Evolutionary conservation across 208 protist genomes (phyloP), one percentile per base, ranked within the genome.

Genomic region (Wallacemonas sp.): DNA sequence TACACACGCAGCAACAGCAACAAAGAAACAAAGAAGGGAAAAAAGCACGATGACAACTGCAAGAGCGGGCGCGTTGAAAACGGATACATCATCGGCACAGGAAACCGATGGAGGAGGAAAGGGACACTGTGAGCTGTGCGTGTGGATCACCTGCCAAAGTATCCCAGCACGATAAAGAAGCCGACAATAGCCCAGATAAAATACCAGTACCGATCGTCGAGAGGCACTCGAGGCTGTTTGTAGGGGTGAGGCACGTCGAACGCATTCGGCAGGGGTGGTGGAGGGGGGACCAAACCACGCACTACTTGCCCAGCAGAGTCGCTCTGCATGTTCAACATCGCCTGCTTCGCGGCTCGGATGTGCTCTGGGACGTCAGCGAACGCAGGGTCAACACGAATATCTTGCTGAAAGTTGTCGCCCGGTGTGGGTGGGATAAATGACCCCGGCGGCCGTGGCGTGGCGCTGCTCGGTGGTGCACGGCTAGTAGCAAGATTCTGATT

Each of bases 271-370:
- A 71, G 57, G 12, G 76, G 81, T 11, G 85, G 85, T 12, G 85
- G 85, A 47, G 85, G 85, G 19, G 81, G 70, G 9, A 91, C 79
- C 24, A 91, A 44, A 4, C 78, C 79, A 16, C 85, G 74, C 36
- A 78, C 69, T 3, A 70, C 57, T 33, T 87, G 72, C 3, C 85
- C 85, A 65, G 62, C 85, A 23, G 73, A 74, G 70, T 91, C 85
- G 65, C 74, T 79, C 54, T 91, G 81, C 60, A 80, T 66, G 9
- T 39, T 65, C 72, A 80, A 34, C 38, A 88, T 71, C n/a, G 72
- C 60, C 57, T 88, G 80, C 39, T 76, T 65, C 3, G 81, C 81
- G 11, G 81, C 77, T 2, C 70, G 57, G 24, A 81, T 34, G 62
- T 83, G 77, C 47, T 85, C 81, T 17, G 80, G 77, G 38, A 82